Evolutionary conservation across 164 flowering plant species (phyloP).

Genomic region (Vitis rotundifolia): DNA sequence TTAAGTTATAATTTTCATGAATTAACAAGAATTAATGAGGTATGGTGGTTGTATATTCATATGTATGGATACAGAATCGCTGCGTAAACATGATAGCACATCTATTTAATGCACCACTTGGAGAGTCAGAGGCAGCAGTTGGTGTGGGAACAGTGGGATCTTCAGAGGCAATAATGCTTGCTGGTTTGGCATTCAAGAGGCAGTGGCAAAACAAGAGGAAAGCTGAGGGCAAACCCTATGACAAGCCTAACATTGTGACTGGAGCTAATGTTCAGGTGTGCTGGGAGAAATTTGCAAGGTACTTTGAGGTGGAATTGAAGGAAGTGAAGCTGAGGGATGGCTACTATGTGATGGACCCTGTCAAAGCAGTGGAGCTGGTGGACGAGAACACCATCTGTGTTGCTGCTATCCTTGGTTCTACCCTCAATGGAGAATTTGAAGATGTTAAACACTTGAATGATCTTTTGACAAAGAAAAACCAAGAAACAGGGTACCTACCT

Average conservation of each 20-base stretch:
- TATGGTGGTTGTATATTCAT: not conserved
- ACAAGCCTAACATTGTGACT: slow-evolving; percentile 43
- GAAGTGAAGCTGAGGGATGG: slow-evolving; percentile 36
- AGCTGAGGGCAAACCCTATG: slow-evolving; percentile 29
- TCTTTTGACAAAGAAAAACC: slow-evolving; percentile 32
- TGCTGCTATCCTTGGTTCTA: slow-evolving; percentile 41
- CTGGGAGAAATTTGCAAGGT: slow-evolving; percentile 41
- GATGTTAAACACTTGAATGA: slow-evolving; percentile 39
- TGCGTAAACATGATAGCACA: slow-evolving; percentile 42
- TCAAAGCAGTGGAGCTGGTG: slow-evolving; percentile 36
- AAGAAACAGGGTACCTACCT: slow-evolving; percentile 28
- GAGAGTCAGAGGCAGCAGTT: slow-evolving; percentile 32
- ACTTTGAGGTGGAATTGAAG: slow-evolving; percentile 39
- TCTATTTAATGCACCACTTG: slow-evolving; percentile 40
- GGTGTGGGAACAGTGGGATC: slow-evolving; percentile 46
- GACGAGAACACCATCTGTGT: slow-evolving; percentile 49
- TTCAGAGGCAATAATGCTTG: slow-evolving; percentile 43
- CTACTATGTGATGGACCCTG: slow-evolving; percentile 41
- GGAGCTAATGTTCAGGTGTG: slow-evolving; percentile 38
- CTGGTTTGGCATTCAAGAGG: slow-evolving; percentile 41
- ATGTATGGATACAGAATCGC: slow-evolving; percentile 28
- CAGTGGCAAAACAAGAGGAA: slow-evolving; percentile 38
- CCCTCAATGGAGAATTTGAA: slow-evolving; percentile 39
- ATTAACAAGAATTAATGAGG: not conserved
- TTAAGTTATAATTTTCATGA: not conserved